Conservation (phyloP, 331 rosid species). For the Pyracantha coccinea region DNA sequence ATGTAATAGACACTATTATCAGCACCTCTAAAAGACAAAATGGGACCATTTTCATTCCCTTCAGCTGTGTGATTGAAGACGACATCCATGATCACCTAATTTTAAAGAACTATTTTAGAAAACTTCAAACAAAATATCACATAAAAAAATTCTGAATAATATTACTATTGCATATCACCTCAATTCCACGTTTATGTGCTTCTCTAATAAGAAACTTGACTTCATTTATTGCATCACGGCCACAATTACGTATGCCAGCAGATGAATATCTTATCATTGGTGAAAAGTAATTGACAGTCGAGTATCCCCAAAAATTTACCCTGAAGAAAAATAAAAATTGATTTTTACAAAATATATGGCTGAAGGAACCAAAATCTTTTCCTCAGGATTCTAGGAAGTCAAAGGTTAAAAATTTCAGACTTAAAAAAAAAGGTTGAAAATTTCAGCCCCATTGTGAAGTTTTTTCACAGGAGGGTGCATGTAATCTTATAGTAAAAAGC, state of each 20-base stretch:
- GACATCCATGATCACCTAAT: conserved; percentile 94
- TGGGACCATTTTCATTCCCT: conserved; percentile 94
- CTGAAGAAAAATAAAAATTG: conserved; percentile 28
- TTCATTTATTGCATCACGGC: conserved; percentile 76
- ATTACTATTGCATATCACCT: conserved; percentile 39
- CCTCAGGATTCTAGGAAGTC: neutral
- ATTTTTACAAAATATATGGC: neutral
- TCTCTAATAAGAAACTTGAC: conserved; percentile 76
- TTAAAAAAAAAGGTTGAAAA: neutral
- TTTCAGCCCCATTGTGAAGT: neutral
- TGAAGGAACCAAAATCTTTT: neutral
- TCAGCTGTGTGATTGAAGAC: conserved; percentile 99
- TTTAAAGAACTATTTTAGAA: conserved; percentile 19
- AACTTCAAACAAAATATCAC: neutral
- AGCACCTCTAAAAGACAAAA: conserved; percentile 83
- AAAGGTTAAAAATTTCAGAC: neutral
- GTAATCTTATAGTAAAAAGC: neutral
- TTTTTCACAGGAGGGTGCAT: neutral
- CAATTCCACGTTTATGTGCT: conserved; percentile 92
- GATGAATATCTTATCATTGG: conserved; percentile 96
- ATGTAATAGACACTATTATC: conserved; percentile 83
- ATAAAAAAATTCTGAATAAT: conserved; percentile 3
- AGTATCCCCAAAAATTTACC: conserved; percentile 98
- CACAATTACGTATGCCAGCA: conserved; percentile 63
- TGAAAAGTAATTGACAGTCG: conserved; percentile 84